Percentiles rank a stretch among this genome's conserved stretches.
Evolutionary conservation across 2,329 filamentous ascomycete genomes (phyloP).

Genomic region (Coniochaeta hoffmannii): DNA sequence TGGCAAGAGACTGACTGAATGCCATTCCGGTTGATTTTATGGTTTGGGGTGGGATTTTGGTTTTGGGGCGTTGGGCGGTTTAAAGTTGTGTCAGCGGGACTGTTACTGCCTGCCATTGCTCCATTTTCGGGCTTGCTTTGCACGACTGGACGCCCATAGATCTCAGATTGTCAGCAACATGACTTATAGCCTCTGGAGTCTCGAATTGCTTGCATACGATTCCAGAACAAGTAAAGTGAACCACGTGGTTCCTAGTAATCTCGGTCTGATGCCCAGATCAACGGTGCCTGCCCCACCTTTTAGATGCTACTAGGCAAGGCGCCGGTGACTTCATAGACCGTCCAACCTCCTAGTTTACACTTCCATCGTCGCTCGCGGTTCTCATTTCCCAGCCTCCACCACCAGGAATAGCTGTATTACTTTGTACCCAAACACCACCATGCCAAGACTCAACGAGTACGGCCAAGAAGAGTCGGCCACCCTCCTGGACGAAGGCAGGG

Average conservation of each 20-base stretch:
- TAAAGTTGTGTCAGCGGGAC: neutral
- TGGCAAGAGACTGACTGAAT: neutral
- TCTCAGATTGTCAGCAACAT: neutral
- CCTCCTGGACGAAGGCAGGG: constrained; percentile 39
- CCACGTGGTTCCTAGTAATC: no score
- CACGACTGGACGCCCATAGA: no score
- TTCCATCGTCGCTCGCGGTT: neutral
- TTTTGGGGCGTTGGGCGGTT: neutral
- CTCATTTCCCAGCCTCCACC: neutral
- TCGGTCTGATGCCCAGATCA: neutral
- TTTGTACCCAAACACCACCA: constrained; percentile 5
- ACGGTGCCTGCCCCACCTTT: neutral
- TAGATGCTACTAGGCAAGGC: neutral
- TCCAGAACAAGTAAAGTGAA: no score
- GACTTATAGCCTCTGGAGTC: neutral
- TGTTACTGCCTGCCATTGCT: no score
- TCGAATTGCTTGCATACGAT: no score
- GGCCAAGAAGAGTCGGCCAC: constrained; percentile 29
- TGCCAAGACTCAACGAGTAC: constrained; percentile 19
- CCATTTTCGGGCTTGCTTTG: no score
- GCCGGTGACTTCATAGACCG: neutral
- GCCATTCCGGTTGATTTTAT: no score
- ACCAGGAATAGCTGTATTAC: neutral
- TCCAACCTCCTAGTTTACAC: neutral
- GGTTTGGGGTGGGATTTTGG: no score